Evolutionary conservation across 2,329 filamentous ascomycete species (phyloP), one percentile per base, ranked within the genome.

Genomic region (Paraphaeosphaeria minitans): DNA sequence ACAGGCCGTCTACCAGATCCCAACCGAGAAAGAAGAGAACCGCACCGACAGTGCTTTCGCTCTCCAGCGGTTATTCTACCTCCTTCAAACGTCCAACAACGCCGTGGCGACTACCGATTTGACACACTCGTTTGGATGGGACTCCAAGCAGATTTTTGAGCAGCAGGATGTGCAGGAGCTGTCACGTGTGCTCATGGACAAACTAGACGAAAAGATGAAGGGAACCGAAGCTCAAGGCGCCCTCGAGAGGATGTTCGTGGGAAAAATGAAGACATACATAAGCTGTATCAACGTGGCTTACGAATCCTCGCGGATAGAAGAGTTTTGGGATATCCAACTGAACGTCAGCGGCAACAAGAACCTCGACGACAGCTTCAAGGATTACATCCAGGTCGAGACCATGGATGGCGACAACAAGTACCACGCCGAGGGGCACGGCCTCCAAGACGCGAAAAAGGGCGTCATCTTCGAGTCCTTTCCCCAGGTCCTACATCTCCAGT

Each of bases 391-490:
- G 71, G 94, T 97, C 37, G 95, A 99, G 78, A 96, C 93, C 35
- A 89, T 99, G 77, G 93, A 98, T 66, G 95, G 95, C 42, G 96
- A 99, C 75, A 99, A 99, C 81, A 96, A 98, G 77, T 99, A 99
- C 74, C 95, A 92, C 76, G 95, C 95, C 1, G 90, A 96, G 68
- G 88, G 95, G 49, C 89, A 91, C 80, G 95, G 95, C 69, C 84
- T 98, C 42, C 95, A 99, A 75, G 95, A 99, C 75, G 95, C 95
- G 53, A 93, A 92, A 81, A 99, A 99, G 78, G 95, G 95, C 53
- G 95, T 97, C 66, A 97, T 99, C 62, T 99, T 99, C 75, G 92
- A 93, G 74, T 91, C 89, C 69, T 98, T 98, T 73, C 95, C 95
- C 0, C 91, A 96, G 54, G 93, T 99, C 2, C 82, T 99, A 22